Conservation (phyloP, 1,139 yeast species). For the Debaryomyces robertsiae region DNA sequence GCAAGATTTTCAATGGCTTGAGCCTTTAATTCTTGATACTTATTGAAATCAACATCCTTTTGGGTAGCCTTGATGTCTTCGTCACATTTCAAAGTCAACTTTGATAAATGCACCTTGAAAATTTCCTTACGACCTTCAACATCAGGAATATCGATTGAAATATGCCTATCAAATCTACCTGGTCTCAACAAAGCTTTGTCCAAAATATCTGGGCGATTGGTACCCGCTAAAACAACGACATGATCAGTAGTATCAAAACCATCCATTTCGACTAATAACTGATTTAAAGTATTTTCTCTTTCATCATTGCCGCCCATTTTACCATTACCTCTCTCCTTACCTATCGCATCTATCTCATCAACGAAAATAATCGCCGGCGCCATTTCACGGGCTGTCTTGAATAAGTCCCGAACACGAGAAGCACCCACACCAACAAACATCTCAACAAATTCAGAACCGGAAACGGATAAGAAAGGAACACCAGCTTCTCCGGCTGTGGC, state of each 20-base stretch:
- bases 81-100: slow-evolving; percentile 46
- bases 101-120: slow-evolving; percentile 67
- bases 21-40: slow-evolving; percentile 50
- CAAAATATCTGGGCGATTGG: slow-evolving; percentile 77
- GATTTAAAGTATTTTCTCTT: slow-evolving; percentile 78
- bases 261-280: slow-evolving; percentile 81
- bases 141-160: slow-evolving; percentile 73
- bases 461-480: slow-evolving; percentile 79
- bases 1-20: slow-evolving; percentile 60
- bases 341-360: slow-evolving; percentile 86
- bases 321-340: slow-evolving; percentile 74
- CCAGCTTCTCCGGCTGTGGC: slow-evolving; percentile 89
- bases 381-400: slow-evolving; percentile 76
- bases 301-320: slow-evolving; percentile 74
- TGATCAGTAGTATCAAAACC: slow-evolving; percentile 76
- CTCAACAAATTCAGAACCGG: slow-evolving; percentile 80
- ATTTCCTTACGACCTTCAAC: slow-evolving; percentile 77
- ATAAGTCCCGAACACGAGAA: slow-evolving; percentile 76
- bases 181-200: slow-evolving; percentile 81
- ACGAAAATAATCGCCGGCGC: slow-evolving; percentile 81
- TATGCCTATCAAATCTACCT: slow-evolving; percentile 81
- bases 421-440: slow-evolving; percentile 89
- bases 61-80: slow-evolving; percentile 45
- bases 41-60: slow-evolving; percentile 46
- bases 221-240: slow-evolving; percentile 81